phyloP scores from a whole-genome alignment of 768 basidiomycete genomes.

The Amanita polypyramis region DNA sequence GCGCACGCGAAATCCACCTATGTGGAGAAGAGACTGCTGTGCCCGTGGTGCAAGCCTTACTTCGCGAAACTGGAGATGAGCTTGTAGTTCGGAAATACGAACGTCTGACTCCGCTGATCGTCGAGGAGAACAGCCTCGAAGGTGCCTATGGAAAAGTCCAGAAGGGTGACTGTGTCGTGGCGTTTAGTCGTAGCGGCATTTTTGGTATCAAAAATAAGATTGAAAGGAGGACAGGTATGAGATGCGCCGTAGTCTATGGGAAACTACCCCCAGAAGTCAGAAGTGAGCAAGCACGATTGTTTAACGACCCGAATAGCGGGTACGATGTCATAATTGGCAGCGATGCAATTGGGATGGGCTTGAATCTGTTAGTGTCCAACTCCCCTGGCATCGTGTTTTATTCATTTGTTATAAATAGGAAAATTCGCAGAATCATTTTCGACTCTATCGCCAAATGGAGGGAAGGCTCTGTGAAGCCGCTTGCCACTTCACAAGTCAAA shows the following conservation, averaged over 20 bases:
- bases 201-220: conserved; percentile 67
- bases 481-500: conserved; percentile 75
- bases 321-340: conserved; percentile 89
- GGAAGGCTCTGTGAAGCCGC: conserved; percentile 28
- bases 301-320: conserved; percentile 77
- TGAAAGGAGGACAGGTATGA: conserved; percentile 60
- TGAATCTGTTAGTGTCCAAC: conserved; percentile 71
- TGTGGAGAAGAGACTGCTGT: conserved; percentile 94
- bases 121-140: conserved; percentile 54
- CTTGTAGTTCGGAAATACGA: conserved; percentile 74
- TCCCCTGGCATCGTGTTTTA: conserved; percentile 1
- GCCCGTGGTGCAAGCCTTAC: conserved; percentile 58
- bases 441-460: conserved; percentile 58
- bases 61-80: conserved; percentile 75
- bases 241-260: conserved; percentile 91
- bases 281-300: conserved; percentile 84
- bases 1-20: conserved; percentile 79
- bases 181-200: conserved; percentile 69
- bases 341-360: conserved; percentile 95
- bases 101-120: conserved; percentile 74
- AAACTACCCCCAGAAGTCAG: conserved; percentile 85
- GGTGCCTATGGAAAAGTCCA: conserved; percentile 50
- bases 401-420: conserved; percentile 34
- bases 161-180: conserved; percentile 86
- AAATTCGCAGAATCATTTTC: conserved; percentile 85